Conservation (phyloP, 2,329 filamentous ascomycete species). For the Catunica adiposa region DNA sequence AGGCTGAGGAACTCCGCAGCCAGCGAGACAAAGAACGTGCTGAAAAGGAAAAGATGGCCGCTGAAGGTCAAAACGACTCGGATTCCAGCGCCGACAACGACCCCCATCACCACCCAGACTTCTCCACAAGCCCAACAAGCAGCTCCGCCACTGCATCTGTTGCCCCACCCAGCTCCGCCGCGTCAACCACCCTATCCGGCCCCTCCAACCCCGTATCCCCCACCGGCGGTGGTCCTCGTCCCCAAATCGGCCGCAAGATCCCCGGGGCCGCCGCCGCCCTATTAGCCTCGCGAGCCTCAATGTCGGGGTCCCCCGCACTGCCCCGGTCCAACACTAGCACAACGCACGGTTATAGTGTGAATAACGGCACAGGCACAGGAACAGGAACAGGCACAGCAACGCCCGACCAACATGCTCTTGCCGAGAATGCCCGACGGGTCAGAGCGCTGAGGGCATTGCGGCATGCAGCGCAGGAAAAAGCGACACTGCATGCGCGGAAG, state of each 20-base stretch:
- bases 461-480: conserved; percentile 38
- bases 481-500: conserved; percentile 38
- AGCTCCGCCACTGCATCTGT: conserved; percentile 1
- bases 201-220: conserved; percentile 2
- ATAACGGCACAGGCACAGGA: background rate
- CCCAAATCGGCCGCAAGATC: conserved; percentile 14
- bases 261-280: conserved; percentile 16
- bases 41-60: background rate
- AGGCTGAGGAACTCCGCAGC: conserved; percentile 42
- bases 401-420: conserved; percentile 21
- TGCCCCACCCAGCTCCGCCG: background rate
- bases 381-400: background rate
- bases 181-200: background rate
- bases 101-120: background rate
- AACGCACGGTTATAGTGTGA: conserved; percentile 11
- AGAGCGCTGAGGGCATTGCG: conserved; percentile 40
- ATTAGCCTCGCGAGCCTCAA: conserved; percentile 11
- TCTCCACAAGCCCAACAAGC: background rate
- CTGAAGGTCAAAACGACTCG: conserved; percentile 14
- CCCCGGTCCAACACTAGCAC: conserved; percentile 10
- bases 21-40: background rate
- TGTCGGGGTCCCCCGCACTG: conserved; percentile 10
- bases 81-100: conserved; percentile 14
- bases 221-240: conserved; percentile 5
- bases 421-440: conserved; percentile 43